Evolutionary conservation across 768 basidiomycete species (phyloP), one percentile per base, ranked within the genome.

Genomic region (Kwoniella sp.): DNA sequence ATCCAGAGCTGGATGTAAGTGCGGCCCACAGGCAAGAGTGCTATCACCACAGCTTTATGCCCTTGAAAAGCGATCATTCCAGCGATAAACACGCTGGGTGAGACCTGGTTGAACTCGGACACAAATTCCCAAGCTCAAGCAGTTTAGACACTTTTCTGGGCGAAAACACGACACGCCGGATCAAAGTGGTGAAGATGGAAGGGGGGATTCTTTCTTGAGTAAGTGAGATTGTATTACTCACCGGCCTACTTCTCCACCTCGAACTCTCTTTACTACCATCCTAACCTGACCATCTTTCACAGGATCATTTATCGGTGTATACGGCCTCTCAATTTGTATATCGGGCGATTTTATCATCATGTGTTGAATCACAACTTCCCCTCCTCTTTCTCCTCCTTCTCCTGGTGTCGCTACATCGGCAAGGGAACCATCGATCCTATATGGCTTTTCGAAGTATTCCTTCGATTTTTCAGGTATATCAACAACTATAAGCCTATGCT

Each of bases 191-290:
- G n/a, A n/a, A n/a, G n/a, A n/a, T n/a, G n/a, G n/a, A n/a, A n/a
- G n/a, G n/a, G n/a, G n/a, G n/a, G n/a, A n/a, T n/a, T n/a, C n/a
- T n/a, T n/a, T n/a, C n/a, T n/a, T n/a, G n/a, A 9, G 24, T 24
- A 19, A 22, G 10, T 21, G 48, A 47, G 24, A 51, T 2, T 0
- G 55, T 21, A 33, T 15, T 8, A 70, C 78, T 60, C 63, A 79
- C 78, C 78, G 54, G n/a, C 78, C 78, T 7, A 79, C 78, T 60
- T 79, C 78, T n/a, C 78, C 78, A 21, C 77, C 77, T 51, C 60
- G 40, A 1, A 78, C 75, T 7, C 75, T 58, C 65, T 79, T 79
- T 7, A 79, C 74, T n/a, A 79, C 67, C 21, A 79, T 44, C 29
- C 63, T 61, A 4, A 77, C 37, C 22, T 68, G 60, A 0, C 72